A percentile compares a stretch with the other conserved stretches of the same genome.
These are phyloP conservation scores for Salinomyces thailandicus DNA, from an alignment of 2,329 filamentous ascomycete genomes.

Conservation along the genomic window DNA sequence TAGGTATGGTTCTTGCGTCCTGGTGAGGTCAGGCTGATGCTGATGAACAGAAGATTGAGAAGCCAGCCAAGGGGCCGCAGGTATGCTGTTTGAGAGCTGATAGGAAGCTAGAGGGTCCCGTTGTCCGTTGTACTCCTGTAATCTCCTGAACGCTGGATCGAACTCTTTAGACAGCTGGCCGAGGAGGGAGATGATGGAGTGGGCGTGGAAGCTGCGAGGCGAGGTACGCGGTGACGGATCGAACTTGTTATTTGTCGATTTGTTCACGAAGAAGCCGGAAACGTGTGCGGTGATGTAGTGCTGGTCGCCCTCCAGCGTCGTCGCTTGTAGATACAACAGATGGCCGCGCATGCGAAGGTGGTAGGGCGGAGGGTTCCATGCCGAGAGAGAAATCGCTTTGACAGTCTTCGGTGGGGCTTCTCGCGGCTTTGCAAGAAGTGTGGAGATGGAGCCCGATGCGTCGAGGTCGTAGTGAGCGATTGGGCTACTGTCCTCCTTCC, in stretches of 20 bases:
- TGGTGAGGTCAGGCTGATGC: conserved; percentile 74
- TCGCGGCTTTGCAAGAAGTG: conserved; percentile 57
- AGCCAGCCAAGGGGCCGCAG: conserved; percentile 85
- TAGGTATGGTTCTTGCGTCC: conserved; percentile 86
- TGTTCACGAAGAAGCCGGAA: conserved; percentile 94
- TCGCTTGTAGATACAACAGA: conserved; percentile 77
- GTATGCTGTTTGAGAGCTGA: conserved; percentile 90
- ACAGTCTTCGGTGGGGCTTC: conserved; percentile 75
- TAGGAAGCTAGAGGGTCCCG: conserved; percentile 86
- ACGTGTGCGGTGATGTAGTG: conserved; percentile 88
- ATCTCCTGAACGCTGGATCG: conserved; percentile 57
- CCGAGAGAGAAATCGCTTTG: conserved; percentile 76
- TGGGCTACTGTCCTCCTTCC: conserved; percentile 27
- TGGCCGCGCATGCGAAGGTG: conserved; percentile 86
- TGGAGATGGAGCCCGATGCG: conserved; percentile 55
- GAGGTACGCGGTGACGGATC: conserved; percentile 72
- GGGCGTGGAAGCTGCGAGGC: conserved; percentile 67
- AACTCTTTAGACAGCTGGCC: conserved; percentile 76
- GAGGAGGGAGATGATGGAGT: conserved; percentile 78
- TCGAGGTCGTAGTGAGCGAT: conserved; percentile 69
- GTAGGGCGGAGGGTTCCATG: conserved; percentile 94
- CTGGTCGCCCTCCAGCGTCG: conserved; percentile 89
- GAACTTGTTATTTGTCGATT: conserved; percentile 88
- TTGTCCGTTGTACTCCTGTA: conserved; percentile 75
- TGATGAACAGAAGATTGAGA: conserved; percentile 54